Evolutionary conservation across 2,329 filamentous ascomycete species (phyloP), one percentile per base, ranked within the genome.

Genomic region (Balansia obtecta): DNA sequence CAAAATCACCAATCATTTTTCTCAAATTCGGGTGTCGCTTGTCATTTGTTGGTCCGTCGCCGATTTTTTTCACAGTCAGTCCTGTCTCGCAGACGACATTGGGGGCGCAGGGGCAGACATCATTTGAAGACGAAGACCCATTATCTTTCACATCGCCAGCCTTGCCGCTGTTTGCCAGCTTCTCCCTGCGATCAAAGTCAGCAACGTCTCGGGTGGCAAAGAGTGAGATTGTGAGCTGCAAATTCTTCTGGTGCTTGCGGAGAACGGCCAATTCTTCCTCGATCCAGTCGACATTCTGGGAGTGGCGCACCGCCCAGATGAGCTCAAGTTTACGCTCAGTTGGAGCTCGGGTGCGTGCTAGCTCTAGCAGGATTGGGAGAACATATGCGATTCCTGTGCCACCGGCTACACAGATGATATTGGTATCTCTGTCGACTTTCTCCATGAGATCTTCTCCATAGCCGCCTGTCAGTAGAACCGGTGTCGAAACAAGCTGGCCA

Each of bases 251-350:
- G 9, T 55, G 54, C 41, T 66, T 65, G 4, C 65, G 65, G 10
- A 85, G 64, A 7, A 69, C 55, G 2, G 72, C 67, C 11, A 86
- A 64, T 60, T 86, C 83, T 6, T 67, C 58, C 27, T 66, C 63
- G 10, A 85, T 67, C 81, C 83, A 86, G 18, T 71, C 66, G 15
- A 78, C 62, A 53, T 85, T 77, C 7, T 63, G 60, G 7, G 66
- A 66, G 40, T 75, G 72, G 13, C 80, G 71, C 38, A 86, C 69
- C 1, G 77, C 75, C 83, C 83, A 86, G 50, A 85, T 67, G n/a
- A 86, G 73, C 57, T 82, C 75, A 2, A 85, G 61, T 52, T 68
- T 72, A 48, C 72, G 66, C 49, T 71, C 64, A 27, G 63, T 55
- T 43, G 62, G 74, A 5, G 80, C 64, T n/a, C 79, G 67, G 18